A percentile compares a stretch with the other conserved stretches of the same genome.
Evolutionary conservation across 495 filamentous ascomycete species (phyloP).

Genomic region (Talaromyces ruber): DNA sequence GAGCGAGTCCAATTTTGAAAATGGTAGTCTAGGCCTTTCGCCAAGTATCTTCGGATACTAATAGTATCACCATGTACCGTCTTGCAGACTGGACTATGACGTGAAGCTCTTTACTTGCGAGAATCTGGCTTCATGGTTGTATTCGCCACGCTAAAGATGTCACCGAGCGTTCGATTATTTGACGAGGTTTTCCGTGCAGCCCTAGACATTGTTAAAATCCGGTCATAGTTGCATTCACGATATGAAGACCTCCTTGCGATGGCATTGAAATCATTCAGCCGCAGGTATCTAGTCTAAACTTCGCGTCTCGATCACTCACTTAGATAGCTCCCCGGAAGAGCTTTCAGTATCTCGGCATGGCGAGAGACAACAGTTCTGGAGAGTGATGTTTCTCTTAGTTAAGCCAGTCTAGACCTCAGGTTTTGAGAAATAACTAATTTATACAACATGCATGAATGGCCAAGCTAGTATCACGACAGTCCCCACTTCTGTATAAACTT

Average conservation of each 20-base stretch:
- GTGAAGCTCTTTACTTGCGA: background rate
- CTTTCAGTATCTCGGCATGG: background rate
- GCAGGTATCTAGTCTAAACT: background rate
- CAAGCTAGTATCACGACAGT: background rate
- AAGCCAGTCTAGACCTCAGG: background rate
- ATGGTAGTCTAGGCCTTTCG: background rate
- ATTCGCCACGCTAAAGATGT: background rate
- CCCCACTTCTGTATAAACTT: constrained; percentile 8
- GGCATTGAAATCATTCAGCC: background rate
- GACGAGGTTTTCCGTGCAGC: background rate
- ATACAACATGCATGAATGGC: background rate
- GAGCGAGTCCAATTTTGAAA: background rate
- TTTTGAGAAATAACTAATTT: background rate
- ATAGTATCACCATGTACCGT: background rate
- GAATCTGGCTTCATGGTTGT: background rate
- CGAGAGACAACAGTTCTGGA: background rate
- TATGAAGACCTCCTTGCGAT: background rate
- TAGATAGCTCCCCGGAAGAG: too few relatives aligned
- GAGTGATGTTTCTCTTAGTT: background rate
- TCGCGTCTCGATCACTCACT: too few relatives aligned
- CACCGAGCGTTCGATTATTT: background rate
- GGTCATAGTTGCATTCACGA: background rate
- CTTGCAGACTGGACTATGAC: background rate
- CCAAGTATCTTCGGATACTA: background rate
- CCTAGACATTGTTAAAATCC: background rate